Evolutionary conservation across 2,329 filamentous ascomycete genomes (phyloP), one percentile per base, ranked within the genome.

Genomic region (Pseudogymnoascus sp.): DNA sequence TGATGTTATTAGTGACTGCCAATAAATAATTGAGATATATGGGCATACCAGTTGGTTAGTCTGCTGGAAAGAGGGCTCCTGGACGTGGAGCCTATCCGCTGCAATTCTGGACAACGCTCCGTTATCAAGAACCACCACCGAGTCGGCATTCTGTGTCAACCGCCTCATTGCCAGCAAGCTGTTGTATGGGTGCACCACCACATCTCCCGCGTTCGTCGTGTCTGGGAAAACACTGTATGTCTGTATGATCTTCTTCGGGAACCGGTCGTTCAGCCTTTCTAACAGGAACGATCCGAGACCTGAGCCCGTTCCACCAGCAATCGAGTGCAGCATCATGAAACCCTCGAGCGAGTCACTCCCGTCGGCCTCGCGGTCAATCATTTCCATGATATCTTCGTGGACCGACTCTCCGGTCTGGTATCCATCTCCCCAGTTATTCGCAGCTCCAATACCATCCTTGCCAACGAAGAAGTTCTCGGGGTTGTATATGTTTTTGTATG

Each of bases 401-500:
- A 99, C 91, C 47, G 82, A 81, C 74, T 97, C 92, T 67, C 92
- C 94, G 60, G 90, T 92, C 67, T 94, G 87, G 76, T 99, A 99
- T 53, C 94, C 94, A 71, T 94, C 89, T 64, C 92, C 94, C 94
- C 94, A 99, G 75, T 97, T 99, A 76, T 99, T 99, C 50, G 91
- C 94, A 6, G 94, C 94, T 50, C 94, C 94, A 61, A 90, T 86
- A 62, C 94, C 94, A 76, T 93, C 89, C 74, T 96, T 95, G 69
- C 93, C 91, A 60, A 97, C 85, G 73, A 95, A 99, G 77, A 97
- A 97, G 79, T 99, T 99, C 76, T 99, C 94, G 0, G 94, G 94
- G 73, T 99, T 99, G 83, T 99, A 99, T 63, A 99, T 99, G 74
- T 99, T 97, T 75, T 88, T 91, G 80, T 99, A 99, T 0, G 92